These are phyloP conservation scores for Malassezia cuniculi DNA, from an alignment of 1,284 basidiomycete genomes.

Conservation along the genomic window DNA sequence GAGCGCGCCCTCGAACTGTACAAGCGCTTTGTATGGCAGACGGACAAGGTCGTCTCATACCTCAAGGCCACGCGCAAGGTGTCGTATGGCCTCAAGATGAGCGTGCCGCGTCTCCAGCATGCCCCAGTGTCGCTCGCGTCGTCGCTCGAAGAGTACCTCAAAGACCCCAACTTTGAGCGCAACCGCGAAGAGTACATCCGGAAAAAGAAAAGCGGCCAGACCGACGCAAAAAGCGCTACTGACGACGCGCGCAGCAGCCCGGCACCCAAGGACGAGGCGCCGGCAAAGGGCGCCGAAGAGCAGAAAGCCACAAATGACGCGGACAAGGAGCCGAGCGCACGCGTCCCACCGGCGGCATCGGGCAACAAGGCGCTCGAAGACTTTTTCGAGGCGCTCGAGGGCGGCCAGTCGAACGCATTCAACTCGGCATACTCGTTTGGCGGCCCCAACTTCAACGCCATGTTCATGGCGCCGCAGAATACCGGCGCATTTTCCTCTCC, in stretches of 20 bases:
- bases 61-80: conserved; percentile 82
- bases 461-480: conserved; percentile 15
- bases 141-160: conserved; percentile 85
- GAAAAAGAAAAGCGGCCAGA: conserved; percentile 69
- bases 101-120: conserved; percentile 86
- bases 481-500: no score
- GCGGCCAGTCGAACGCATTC: conserved; percentile 63
- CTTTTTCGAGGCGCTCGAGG: conserved; percentile 84
- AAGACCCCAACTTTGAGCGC: conserved; percentile 81
- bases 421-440: conserved; percentile 43
- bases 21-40: conserved; percentile 85
- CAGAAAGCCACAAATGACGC: conserved; percentile 18
- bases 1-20: conserved; percentile 74
- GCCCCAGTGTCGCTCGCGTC: conserved; percentile 85
- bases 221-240: conserved; percentile 54
- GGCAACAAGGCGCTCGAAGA: conserved; percentile 55
- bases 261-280: conserved; percentile 8
- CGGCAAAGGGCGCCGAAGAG: conserved; percentile 15
- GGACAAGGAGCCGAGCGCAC: conserved; percentile 23
- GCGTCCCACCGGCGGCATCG: not conserved
- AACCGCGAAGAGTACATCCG: conserved; percentile 77
- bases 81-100: conserved; percentile 79
- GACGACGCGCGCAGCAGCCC: conserved; percentile 13
- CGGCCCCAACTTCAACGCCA: not conserved
- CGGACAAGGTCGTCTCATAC: conserved; percentile 84